Conservation (phyloP, 1,139 yeast species). For the Scheffersomyces titani region DNA sequence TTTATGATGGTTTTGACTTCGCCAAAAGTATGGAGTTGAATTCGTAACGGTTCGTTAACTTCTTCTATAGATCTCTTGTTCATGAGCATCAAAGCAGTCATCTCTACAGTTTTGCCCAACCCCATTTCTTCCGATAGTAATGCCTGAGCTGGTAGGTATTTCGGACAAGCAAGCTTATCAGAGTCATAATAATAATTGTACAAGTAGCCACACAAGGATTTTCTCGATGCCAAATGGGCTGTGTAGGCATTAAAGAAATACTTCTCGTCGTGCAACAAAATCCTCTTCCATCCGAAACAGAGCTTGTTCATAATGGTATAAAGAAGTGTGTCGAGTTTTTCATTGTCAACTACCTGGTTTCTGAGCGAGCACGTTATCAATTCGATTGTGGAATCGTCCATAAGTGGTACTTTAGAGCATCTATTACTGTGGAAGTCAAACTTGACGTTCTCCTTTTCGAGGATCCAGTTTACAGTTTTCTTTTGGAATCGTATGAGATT, state of each 20-base stretch:
- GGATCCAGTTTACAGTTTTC: constrained; percentile 66
- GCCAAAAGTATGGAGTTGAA: constrained; percentile 33
- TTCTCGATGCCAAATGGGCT: constrained; percentile 43
- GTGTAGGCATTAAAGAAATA: constrained; percentile 55
- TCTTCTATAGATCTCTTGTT: constrained; percentile 56
- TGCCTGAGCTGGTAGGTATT: constrained; percentile 56
- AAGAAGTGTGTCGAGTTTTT: constrained; percentile 13
- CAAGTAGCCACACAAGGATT: constrained; percentile 29
- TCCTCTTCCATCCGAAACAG: constrained; percentile 55
- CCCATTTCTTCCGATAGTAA: constrained; percentile 95
- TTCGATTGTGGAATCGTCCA: constrained; percentile 13
- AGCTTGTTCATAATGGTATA: constrained; percentile 33
- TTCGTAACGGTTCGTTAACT: constrained; percentile 38
- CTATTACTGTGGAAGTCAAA: constrained; percentile 31
- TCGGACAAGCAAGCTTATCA: constrained; percentile 11
- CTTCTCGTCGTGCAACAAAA: constrained; percentile 14
- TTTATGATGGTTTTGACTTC: constrained; percentile 48
- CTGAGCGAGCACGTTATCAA: constrained; percentile 7
- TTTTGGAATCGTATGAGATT: constrained; percentile 59
- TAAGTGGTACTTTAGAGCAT: constrained; percentile 17
- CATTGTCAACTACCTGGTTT: constrained; percentile 5
- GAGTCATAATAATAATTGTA: constrained; percentile 17
- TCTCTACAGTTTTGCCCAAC: constrained; percentile 88
- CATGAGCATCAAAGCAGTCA: constrained; percentile 61
- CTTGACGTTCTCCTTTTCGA: constrained; percentile 56